phyloP scores from a whole-genome alignment of 306 rosid species.

The Vigna mungo region DNA sequence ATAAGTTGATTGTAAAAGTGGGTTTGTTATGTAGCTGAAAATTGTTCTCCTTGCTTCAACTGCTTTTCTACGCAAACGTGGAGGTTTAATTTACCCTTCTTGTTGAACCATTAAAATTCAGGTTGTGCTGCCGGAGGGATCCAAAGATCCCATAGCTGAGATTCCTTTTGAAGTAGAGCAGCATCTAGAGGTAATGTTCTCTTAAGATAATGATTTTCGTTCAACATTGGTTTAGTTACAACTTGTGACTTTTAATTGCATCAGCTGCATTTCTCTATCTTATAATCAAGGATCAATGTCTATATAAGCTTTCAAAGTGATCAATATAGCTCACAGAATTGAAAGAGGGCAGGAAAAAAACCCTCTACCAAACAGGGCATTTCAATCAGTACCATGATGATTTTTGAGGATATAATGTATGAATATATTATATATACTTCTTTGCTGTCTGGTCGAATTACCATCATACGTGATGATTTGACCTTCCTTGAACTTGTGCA shows the following conservation, averaged over 20 bases:
- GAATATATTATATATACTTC: background rate
- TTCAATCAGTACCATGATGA: constrained; percentile 1
- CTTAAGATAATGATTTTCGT: constrained; percentile 21
- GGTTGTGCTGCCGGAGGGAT: constrained; percentile 98
- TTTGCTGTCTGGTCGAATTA: constrained; percentile 1
- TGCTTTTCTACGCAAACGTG: constrained; percentile 26
- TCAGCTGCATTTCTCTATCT: constrained; percentile 22
- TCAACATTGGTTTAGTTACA: constrained; percentile 30
- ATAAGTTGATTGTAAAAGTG: constrained; percentile 84
- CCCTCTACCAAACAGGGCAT: background rate
- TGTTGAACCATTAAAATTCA: constrained; percentile 49
- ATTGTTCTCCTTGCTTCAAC: constrained; percentile 32
- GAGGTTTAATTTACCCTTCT: constrained; percentile 34
- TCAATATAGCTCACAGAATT: no score
- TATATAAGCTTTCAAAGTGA: background rate
- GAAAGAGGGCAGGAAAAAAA: no score
- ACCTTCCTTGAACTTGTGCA: background rate
- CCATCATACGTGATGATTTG: background rate
- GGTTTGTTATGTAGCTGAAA: constrained; percentile 44
- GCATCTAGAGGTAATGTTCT: constrained; percentile 68
- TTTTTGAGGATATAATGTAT: constrained; percentile 6
- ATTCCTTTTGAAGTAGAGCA: constrained; percentile 86
- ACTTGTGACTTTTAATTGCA: constrained; percentile 15
- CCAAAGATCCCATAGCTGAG: constrained; percentile 75
- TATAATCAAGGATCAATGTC: background rate